Base-by-base conservation (phyloP, 2,329 filamentous ascomycete species). In the Aspergillus sp. region DNA sequence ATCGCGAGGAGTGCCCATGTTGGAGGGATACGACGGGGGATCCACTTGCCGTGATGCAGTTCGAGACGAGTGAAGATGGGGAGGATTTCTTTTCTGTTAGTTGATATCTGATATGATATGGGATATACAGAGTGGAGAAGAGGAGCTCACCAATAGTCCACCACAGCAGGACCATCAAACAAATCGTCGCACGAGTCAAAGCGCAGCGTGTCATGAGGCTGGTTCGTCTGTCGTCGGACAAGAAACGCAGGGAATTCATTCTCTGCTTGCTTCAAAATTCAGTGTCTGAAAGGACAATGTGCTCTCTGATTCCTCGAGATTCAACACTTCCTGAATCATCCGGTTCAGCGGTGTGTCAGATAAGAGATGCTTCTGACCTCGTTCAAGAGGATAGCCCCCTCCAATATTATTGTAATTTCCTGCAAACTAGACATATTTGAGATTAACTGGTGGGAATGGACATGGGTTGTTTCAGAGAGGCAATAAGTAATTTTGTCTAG, bases 391-490 rank as follows among this genome's bases (percentile, higher is more conserved):
- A 71, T 75, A 79, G 0, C 77, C 77, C 1, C 77, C 77, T 2
- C 77, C 77, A 7, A 79, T 68, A 42, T 79, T 75, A 7, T 71
- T 71, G 44, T 79, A 77, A 42, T 72, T 72, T 1, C 77, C 77
- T 0, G 76, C 69, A 48, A 79, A 79, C 74, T 76, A 79, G 36
- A 79, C 73, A 48, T 79, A 76, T 38, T 71, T 70, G 45, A 76
- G 62, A 41, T 74, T 68, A 28, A 74, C 70, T 2, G 59, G 47
- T 11, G 58, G 45, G n/a, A 9, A 8, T 34, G 10, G n/a, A 19
- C 7, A 19, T 8, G 19, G 19, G 19, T 19, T 19, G 19, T n/a
- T n/a, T n/a, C n/a, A n/a, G n/a, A n/a, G 19, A 4, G 19, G 19
- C 19, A 19, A 4, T 19, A 4, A 19, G 19, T 19, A 19, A 19